phyloP scores from a whole-genome alignment of 768 basidiomycete species.

The Mycena latifolia region DNA sequence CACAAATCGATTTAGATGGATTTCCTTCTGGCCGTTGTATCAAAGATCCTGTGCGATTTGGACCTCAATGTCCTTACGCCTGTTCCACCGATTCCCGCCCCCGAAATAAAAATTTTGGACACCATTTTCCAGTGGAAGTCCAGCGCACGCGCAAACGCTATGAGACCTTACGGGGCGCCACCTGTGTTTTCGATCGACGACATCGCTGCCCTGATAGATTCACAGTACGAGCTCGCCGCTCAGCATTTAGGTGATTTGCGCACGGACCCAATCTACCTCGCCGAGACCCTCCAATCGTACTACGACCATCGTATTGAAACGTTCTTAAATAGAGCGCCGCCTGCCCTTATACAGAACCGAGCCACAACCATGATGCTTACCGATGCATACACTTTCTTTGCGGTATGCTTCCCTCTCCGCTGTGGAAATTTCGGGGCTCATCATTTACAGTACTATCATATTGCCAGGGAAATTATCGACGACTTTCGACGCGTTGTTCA shows the following conservation, averaged over 20 bases:
- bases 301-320: constrained; percentile 28
- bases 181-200: constrained; percentile 20
- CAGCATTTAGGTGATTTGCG: constrained; percentile 24
- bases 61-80: constrained; percentile 15
- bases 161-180: constrained; percentile 20
- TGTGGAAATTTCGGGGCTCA: not conserved
- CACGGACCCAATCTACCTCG: constrained; percentile 23
- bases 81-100: not conserved
- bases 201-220: not conserved
- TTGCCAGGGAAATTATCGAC: constrained; percentile 1
- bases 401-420: not conserved
- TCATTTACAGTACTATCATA: constrained; percentile 15
- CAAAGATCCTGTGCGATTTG: constrained; percentile 21
- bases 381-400: constrained; percentile 19
- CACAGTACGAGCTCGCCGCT: constrained; percentile 23
- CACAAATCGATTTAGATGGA: not conserved
- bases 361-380: constrained; percentile 5
- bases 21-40: constrained; percentile 15
- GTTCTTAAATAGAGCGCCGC: constrained; percentile 15
- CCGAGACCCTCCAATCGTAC: constrained; percentile 20
- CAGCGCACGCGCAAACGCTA: constrained; percentile 6
- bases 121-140: constrained; percentile 26
- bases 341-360: constrained; percentile 12
- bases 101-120: constrained; percentile 12
- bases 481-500: constrained; percentile 17